Evolutionary conservation across 352 stramenopile genomes (phyloP), one percentile per base, ranked within the genome.

Genomic region (Globisporangium middletonii): DNA sequence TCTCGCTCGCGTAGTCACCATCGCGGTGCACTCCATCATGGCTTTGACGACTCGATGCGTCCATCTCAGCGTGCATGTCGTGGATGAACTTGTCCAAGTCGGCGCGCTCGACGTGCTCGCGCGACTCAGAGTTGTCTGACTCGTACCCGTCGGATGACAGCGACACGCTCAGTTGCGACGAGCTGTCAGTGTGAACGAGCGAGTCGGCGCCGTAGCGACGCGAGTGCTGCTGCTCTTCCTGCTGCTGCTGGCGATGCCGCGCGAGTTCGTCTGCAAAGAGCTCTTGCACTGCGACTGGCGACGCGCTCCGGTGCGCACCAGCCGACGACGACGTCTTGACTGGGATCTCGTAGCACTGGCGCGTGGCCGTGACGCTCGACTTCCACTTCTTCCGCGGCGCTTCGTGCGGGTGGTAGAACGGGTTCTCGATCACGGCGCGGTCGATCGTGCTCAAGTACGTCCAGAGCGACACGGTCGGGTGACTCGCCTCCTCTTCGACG

Each of bases 401-500:
- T 15, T 73, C 70, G 4, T 74, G 64, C 15, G 76, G 61, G 30
- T 82, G 63, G 49, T 90, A 94, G 57, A 90, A 92, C n/a, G 79
- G 72, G 53, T 94, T 94, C 28, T 61, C 50, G 42, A 94, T 77
- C 16, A 90, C 64, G 0, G 69, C 69, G 3, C 63, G 73, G 50
- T 92, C 79, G 12, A 92, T 52, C 16, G 72, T 83, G 43, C 66
- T 79, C 16, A 94, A 62, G 44, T 81, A 94, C 13, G 82, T 89
- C 84, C 84, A 94, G 33, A 94, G 53, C 19, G 84, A 92, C 30
- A 83, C 72, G 0, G 84, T 92, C 26, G 75, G 79, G 28, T 71
- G 65, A 13, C 67, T 56, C 2, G 67, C 57, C 50, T 90, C 77
- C 46, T 83, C 59, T n/a, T 83, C 58, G 13, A 79, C 61, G 0